These are phyloP conservation scores for Hyphodiscus hymeniophilus DNA, from an alignment of 495 filamentous ascomycete genomes.

Conservation along the genomic window DNA sequence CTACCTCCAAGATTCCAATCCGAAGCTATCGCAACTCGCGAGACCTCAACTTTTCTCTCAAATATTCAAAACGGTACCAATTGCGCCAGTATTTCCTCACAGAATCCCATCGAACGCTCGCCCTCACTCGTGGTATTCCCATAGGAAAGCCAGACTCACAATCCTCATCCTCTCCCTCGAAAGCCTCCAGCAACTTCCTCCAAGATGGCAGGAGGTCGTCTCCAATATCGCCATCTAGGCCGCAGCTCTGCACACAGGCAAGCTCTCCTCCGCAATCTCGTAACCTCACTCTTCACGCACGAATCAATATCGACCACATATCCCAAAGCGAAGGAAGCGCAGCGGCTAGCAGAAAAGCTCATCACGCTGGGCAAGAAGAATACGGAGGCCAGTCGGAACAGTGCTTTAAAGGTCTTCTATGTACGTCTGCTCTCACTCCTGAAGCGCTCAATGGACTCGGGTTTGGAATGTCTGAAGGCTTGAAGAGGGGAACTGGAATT, in stretches of 20 bases:
- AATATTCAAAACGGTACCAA: too few relatives aligned
- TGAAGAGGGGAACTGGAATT: too few relatives aligned
- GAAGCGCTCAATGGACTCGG: too few relatives aligned
- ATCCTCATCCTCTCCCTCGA: neutral
- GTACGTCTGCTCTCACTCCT: constrained; percentile 43
- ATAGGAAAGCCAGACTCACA: too few relatives aligned
- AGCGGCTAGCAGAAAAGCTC: constrained; percentile 84
- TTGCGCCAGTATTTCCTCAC: too few relatives aligned
- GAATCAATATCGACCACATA: constrained; percentile 92
- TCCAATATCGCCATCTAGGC: constrained; percentile 80
- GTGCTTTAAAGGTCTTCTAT: constrained; percentile 68
- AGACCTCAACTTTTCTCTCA: too few relatives aligned
- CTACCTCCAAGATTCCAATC: too few relatives aligned
- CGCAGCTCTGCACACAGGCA: constrained; percentile 80
- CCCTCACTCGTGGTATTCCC: too few relatives aligned
- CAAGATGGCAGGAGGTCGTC: constrained; percentile 73
- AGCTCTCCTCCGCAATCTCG: constrained; percentile 90
- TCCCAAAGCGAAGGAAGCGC: constrained; percentile 94
- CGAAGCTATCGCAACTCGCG: too few relatives aligned
- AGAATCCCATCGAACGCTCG: too few relatives aligned
- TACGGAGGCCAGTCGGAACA: constrained; percentile 61
- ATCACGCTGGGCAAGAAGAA: constrained; percentile 90
- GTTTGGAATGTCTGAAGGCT: too few relatives aligned
- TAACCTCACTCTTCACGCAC: constrained; percentile 88
- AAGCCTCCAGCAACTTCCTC: neutral